Percentiles rank a stretch among this genome's conserved stretches.
Evolutionary conservation across 331 rosid species (phyloP).

Genomic region (Cydonia oblonga): DNA sequence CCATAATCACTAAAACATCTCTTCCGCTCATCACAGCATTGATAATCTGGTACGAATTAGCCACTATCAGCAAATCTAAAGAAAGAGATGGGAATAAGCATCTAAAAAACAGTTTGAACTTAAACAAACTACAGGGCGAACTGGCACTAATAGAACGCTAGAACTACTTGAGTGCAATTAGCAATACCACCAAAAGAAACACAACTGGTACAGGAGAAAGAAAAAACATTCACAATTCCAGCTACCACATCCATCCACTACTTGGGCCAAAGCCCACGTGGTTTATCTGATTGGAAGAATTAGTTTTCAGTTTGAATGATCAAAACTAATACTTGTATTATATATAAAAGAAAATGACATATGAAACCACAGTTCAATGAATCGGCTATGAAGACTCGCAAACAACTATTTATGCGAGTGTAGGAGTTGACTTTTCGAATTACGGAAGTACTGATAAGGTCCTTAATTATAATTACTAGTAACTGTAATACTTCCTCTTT

Average conservation of each 20-base stretch:
- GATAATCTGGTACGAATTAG: slow-evolving; percentile 46
- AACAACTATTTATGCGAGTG: too few species aligned
- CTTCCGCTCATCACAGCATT: slow-evolving; percentile 85
- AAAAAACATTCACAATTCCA: neutral
- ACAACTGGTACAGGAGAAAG: neutral
- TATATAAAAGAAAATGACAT: neutral
- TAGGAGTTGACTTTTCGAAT: too few species aligned
- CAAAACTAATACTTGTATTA: neutral
- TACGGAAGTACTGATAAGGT: too few species aligned
- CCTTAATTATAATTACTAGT: too few species aligned
- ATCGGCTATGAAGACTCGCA: neutral
- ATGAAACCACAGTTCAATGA: neutral
- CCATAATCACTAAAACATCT: slow-evolving; percentile 91
- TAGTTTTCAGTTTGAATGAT: neutral
- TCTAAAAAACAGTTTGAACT: neutral
- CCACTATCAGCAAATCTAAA: slow-evolving; percentile 12
- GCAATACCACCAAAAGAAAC: neutral
- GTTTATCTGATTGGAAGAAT: neutral
- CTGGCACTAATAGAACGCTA: neutral
- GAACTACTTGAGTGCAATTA: neutral
- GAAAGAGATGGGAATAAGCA: neutral
- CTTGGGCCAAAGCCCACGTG: neutral
- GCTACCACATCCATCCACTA: neutral
- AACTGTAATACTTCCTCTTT: too few species aligned
- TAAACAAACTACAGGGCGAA: neutral